Evolutionary conservation across 208 protist genomes (phyloP).

Genomic region (Leptomonas pyrrhocoris): DNA sequence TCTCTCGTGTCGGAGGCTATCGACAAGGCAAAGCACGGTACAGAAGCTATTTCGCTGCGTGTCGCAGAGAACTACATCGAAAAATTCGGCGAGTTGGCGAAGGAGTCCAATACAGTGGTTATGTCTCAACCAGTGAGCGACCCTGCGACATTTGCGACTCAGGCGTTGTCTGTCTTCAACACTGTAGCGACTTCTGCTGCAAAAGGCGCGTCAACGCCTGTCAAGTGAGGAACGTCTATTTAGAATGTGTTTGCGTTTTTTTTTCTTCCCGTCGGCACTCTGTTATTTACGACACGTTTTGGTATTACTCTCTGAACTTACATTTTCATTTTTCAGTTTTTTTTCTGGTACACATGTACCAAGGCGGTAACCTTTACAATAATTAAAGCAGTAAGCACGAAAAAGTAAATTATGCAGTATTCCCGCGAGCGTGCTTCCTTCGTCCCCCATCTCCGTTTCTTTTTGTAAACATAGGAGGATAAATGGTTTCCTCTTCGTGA

Average conservation of each 20-base stretch:
- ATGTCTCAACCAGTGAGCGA: slow-evolving; percentile 92
- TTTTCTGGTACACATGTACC: neutral
- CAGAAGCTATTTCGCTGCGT: slow-evolving; percentile 81
- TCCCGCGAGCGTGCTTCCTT: too few species aligned
- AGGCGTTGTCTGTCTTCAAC: slow-evolving; percentile 90
- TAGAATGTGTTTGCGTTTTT: slow-evolving; percentile 11
- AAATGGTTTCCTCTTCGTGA: too few species aligned
- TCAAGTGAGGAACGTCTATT: slow-evolving; percentile 1
- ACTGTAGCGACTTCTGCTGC: slow-evolving; percentile 48
- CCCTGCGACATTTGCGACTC: slow-evolving; percentile 87
- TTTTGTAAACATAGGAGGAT: too few species aligned
- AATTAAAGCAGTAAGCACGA: too few species aligned
- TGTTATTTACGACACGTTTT: neutral
- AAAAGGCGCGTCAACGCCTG: slow-evolving; percentile 24
- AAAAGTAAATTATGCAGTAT: too few species aligned
- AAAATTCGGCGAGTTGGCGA: slow-evolving; percentile 91
- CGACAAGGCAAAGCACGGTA: slow-evolving; percentile 41
- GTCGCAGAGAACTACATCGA: slow-evolving; percentile 94
- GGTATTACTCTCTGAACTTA: too few species aligned
- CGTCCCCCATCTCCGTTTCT: too few species aligned
- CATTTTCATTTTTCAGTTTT: neutral
- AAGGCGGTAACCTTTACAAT: slow-evolving; percentile 1
- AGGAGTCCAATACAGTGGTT: slow-evolving; percentile 94
- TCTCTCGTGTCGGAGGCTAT: slow-evolving; percentile 53
- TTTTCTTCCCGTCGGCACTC: slow-evolving; percentile 7